These are phyloP conservation scores for Xanthoconium stramineum DNA, from an alignment of 768 basidiomycete genomes.

Conservation along the genomic window DNA sequence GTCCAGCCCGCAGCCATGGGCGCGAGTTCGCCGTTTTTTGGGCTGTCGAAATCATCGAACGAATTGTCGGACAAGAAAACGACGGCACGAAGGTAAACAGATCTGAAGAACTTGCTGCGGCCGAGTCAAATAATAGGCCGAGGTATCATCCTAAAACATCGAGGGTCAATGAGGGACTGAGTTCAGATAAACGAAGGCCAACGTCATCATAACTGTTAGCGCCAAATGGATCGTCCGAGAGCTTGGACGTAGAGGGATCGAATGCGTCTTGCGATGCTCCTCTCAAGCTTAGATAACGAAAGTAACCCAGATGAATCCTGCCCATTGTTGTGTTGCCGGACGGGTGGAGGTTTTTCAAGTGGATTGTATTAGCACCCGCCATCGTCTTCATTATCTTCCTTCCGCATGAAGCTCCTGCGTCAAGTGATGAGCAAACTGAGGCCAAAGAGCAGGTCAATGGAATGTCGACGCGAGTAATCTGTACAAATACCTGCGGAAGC, in stretches of 20 bases:
- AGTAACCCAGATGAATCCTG: constrained; percentile 47
- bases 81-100: constrained; percentile 48
- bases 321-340: constrained; percentile 45
- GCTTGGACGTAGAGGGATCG: constrained; percentile 33
- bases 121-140: constrained; percentile 76
- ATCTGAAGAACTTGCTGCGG: constrained; percentile 44
- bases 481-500: constrained; percentile 41
- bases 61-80: constrained; percentile 60
- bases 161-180: not conserved
- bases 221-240: constrained; percentile 50
- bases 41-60: constrained; percentile 40
- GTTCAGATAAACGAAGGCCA: constrained; percentile 3
- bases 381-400: constrained; percentile 64
- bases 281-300: not conserved
- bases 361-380: constrained; percentile 76
- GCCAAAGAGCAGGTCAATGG: not conserved
- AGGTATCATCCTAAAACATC: constrained; percentile 52
- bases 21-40: constrained; percentile 45
- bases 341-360: constrained; percentile 50
- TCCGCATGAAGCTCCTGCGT: constrained; percentile 67
- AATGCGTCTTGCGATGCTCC: constrained; percentile 49
- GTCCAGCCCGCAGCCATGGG: constrained; percentile 73
- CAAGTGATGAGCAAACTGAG: constrained; percentile 77
- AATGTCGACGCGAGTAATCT: not conserved
- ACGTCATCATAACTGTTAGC: constrained; percentile 50